Evolutionary conservation across 805 yeast species (phyloP).

Genomic region (Yamadazyma endophytica): DNA sequence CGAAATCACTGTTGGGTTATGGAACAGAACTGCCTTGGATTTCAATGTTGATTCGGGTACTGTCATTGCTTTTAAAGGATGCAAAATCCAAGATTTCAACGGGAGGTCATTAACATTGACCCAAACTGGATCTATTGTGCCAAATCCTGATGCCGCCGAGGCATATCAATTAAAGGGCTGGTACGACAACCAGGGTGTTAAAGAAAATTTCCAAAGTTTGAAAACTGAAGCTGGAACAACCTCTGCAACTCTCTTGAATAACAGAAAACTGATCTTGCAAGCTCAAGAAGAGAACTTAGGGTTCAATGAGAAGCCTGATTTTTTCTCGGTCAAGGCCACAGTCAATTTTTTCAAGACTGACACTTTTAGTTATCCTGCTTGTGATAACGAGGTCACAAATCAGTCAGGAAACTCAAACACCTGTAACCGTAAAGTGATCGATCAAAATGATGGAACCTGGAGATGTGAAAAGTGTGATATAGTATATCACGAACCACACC

Average conservation of each 20-base stretch:
- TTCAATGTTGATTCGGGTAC: constrained; percentile 72
- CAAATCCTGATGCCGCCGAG: constrained; percentile 86
- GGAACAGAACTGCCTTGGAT: constrained; percentile 85
- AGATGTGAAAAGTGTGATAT: constrained; percentile 90
- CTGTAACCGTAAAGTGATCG: constrained; percentile 82
- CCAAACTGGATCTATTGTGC: constrained; percentile 67
- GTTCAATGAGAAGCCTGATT: constrained; percentile 73
- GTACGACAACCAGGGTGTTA: constrained; percentile 79
- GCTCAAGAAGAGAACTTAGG: constrained; percentile 71
- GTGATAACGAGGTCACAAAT: constrained; percentile 47
- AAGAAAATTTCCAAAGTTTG: constrained; percentile 57
- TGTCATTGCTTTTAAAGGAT: constrained; percentile 90
- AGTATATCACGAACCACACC: constrained; percentile 61
- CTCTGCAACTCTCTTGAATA: constrained; percentile 38
- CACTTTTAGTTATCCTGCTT: constrained; percentile 86
- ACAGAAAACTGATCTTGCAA: constrained; percentile 62
- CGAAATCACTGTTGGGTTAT: constrained; percentile 75
- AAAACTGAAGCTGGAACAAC: constrained; percentile 46
- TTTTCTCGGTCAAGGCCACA: constrained; percentile 69
- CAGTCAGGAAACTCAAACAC: constrained; percentile 12
- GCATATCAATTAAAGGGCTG: constrained; percentile 90
- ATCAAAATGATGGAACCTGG: constrained; percentile 71
- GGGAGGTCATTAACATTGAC: constrained; percentile 82
- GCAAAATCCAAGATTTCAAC: constrained; percentile 80
- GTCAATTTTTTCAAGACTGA: constrained; percentile 69